A percentile compares a stretch with the other conserved stretches of the same genome.
Evolutionary conservation across 2,329 filamentous ascomycete species (phyloP).

Genomic region (Chrysoporthe deuterocubensis): DNA sequence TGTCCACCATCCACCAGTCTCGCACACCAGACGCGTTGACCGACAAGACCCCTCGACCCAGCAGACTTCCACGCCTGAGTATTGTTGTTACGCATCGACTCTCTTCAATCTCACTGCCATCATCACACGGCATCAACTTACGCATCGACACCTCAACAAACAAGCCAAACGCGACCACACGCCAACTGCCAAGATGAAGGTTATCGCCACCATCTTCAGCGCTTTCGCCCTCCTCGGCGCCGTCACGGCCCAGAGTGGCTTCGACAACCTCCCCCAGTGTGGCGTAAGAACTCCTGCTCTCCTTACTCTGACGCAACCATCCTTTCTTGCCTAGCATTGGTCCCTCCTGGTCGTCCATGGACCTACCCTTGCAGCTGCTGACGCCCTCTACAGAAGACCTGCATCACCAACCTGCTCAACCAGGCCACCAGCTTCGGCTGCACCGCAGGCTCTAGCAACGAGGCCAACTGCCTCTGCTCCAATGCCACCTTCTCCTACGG

Average conservation of each 20-base stretch:
- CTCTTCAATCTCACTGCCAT: conserved; percentile 20
- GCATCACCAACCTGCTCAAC: conserved; percentile 55
- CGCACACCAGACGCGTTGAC: conserved; percentile 23
- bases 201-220: conserved; percentile 44
- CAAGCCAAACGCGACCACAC: neutral
- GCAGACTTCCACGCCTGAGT: conserved; percentile 17
- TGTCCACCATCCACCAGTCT: conserved; percentile 19
- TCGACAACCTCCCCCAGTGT: conserved; percentile 51
- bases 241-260: conserved; percentile 45
- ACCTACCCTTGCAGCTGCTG: neutral
- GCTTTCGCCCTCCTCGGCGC: conserved; percentile 46
- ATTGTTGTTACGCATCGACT: conserved; percentile 24
- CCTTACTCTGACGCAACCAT: neutral
- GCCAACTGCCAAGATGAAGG: conserved; percentile 54
- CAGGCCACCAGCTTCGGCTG: conserved; percentile 53
- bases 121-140: conserved; percentile 24
- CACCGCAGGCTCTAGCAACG: conserved; percentile 34
- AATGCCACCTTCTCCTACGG: conserved; percentile 53
- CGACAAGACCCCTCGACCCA: conserved; percentile 15
- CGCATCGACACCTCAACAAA: neutral
- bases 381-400: conserved; percentile 45
- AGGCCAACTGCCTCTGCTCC: conserved; percentile 52
- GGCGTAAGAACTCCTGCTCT: conserved; percentile 50
- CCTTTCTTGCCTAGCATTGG: conserved; percentile 12
- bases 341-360: neutral